phyloP scores from a whole-genome alignment of 192 early-diverging fungal species.

The Umbelopsis isabellina region DNA sequence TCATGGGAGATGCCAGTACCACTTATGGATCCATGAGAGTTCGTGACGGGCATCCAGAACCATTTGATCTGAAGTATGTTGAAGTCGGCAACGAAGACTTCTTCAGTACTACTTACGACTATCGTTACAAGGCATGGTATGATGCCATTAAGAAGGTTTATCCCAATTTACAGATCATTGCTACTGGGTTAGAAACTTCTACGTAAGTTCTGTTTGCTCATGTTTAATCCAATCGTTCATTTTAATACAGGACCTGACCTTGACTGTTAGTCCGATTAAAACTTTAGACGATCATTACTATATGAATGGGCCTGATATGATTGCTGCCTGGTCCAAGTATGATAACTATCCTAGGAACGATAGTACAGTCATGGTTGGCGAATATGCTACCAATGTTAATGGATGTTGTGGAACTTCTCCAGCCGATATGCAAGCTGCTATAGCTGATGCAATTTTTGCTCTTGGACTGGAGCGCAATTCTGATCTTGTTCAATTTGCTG shows the following conservation, averaged over 20 bases:
- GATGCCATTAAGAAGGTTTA: slow-evolving; percentile 32
- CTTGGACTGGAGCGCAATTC: slow-evolving; percentile 34
- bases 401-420: slow-evolving; percentile 26
- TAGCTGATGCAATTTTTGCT: slow-evolving; percentile 30
- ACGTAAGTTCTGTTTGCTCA: neutral
- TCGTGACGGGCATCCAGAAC: slow-evolving; percentile 28
- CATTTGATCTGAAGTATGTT: slow-evolving; percentile 29
- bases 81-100: slow-evolving; percentile 39
- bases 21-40: slow-evolving; percentile 28
- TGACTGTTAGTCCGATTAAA: slow-evolving; percentile 3
- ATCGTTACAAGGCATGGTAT: slow-evolving; percentile 37
- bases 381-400: slow-evolving; percentile 33
- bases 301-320: slow-evolving; percentile 7
- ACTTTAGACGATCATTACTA: slow-evolving; percentile 31
- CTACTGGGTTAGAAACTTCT: slow-evolving; percentile 20
- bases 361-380: slow-evolving; percentile 30
- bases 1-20: slow-evolving; percentile 29
- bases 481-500: slow-evolving; percentile 27
- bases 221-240: neutral
- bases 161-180: slow-evolving; percentile 25
- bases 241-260: neutral
- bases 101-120: slow-evolving; percentile 27
- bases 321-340: slow-evolving; percentile 18
- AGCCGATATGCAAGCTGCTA: slow-evolving; percentile 31
- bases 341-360: slow-evolving; percentile 36